Percentiles rank a stretch among this genome's conserved stretches.
Conservation (phyloP, 345 rosid species). For the Hibiscus syriacus region DNA sequence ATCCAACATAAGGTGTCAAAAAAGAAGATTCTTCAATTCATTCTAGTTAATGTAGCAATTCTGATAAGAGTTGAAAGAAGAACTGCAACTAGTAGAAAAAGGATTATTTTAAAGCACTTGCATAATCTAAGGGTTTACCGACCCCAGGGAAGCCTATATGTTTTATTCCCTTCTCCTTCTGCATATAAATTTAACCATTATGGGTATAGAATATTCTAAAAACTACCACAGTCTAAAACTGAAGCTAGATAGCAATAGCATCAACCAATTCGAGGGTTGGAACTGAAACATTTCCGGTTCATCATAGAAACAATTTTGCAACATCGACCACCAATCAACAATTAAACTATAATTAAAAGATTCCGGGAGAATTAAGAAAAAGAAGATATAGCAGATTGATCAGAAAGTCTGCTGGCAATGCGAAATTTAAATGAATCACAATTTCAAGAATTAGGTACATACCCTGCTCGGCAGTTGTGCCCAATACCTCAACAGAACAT, state of each 20-base stretch:
- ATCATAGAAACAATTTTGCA: not conserved
- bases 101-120: not conserved
- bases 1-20: not conserved
- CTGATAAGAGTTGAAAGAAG: not conserved
- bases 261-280: not conserved
- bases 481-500: conserved; percentile 25
- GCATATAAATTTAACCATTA: not conserved
- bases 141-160: not conserved
- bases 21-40: not conserved
- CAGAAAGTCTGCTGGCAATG: not conserved
- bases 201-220: not conserved
- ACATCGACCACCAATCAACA: not conserved
- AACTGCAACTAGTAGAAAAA: not conserved
- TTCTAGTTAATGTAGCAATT: not conserved
- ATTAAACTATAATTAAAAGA: not conserved
- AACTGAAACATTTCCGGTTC: not conserved
- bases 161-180: not conserved
- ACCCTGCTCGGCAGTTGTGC: conserved; percentile 26
- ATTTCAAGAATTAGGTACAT: not conserved
- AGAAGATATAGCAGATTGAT: not conserved
- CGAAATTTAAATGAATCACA: not conserved
- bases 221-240: not conserved
- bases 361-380: not conserved
- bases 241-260: not conserved
- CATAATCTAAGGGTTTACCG: not conserved